phyloP scores from a whole-genome alignment of 192 early-diverging fungal species.

The Entrophospora sp. region DNA sequence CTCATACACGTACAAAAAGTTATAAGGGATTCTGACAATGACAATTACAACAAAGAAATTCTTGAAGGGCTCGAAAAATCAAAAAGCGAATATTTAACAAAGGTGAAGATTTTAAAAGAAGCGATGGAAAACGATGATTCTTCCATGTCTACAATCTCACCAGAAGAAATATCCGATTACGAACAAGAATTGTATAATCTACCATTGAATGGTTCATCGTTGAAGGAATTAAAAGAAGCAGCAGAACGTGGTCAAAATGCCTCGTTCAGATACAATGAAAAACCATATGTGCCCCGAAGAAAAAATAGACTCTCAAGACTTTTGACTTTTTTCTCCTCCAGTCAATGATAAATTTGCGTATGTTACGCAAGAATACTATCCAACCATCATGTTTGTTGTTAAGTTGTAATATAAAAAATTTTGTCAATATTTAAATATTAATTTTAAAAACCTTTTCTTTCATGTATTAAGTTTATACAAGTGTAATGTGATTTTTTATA shows the following conservation, averaged over 20 bases:
- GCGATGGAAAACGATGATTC: conserved; percentile 16
- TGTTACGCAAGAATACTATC: no score
- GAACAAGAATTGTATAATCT: conserved; percentile 21
- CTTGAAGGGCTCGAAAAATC: conserved; percentile 12
- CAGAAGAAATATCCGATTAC: background rate
- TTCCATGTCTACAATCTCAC: conserved; percentile 5
- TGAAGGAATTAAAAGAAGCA: conserved; percentile 16
- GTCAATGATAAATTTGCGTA: no score
- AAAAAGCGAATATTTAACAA: conserved; percentile 15
- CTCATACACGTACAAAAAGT: conserved; percentile 22
- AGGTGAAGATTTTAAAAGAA: conserved; percentile 24
- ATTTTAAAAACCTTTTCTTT: no score
- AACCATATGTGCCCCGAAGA: no score
- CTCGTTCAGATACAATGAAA: background rate
- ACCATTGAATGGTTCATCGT: conserved; percentile 18
- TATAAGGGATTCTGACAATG: conserved; percentile 6
- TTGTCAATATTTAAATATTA: no score
- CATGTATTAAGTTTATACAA: no score
- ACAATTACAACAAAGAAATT: conserved; percentile 17
- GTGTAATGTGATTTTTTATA: no score
- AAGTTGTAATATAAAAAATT: no score
- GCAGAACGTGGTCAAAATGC: conserved; percentile 4
- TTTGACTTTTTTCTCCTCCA: no score
- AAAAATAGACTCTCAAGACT: no score
- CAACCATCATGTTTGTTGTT: no score